phyloP scores from a whole-genome alignment of 768 basidiomycete genomes.

The Lactarius sanguifluus region DNA sequence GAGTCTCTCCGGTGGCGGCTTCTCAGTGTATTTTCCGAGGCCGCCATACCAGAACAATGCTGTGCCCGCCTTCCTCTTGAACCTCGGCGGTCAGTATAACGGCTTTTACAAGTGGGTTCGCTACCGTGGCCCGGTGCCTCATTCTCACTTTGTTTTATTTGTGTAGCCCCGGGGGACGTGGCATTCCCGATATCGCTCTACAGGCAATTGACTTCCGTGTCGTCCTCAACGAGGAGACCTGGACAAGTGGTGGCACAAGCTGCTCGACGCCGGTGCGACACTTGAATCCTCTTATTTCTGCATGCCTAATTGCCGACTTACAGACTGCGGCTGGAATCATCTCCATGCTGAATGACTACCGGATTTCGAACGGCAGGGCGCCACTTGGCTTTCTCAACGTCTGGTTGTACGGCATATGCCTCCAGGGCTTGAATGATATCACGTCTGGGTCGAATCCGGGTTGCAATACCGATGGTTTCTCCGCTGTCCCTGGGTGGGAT shows the following conservation, averaged over 20 bases:
- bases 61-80: not conserved
- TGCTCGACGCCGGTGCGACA: not conserved
- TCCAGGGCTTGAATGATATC: not conserved
- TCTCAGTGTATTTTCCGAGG: no score
- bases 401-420: not conserved
- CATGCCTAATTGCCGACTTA: not conserved
- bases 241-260: not conserved
- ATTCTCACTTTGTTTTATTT: no score
- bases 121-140: not conserved
- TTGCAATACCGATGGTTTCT: not conserved
- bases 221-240: rapidly evolving
- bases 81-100: not conserved
- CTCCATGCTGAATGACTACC: not conserved
- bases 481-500: not conserved
- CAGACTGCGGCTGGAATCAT: not conserved
- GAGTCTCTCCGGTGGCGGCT: no score
- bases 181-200: not conserved
- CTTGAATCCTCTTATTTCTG: no score
- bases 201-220: not conserved
- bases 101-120: not conserved
- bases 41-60: no score
- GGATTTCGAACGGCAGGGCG: not conserved
- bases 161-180: not conserved
- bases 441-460: not conserved
- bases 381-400: not conserved